Evolutionary conservation across 768 basidiomycete genomes (phyloP).

Genomic region (Paxillus rubicundulus): DNA sequence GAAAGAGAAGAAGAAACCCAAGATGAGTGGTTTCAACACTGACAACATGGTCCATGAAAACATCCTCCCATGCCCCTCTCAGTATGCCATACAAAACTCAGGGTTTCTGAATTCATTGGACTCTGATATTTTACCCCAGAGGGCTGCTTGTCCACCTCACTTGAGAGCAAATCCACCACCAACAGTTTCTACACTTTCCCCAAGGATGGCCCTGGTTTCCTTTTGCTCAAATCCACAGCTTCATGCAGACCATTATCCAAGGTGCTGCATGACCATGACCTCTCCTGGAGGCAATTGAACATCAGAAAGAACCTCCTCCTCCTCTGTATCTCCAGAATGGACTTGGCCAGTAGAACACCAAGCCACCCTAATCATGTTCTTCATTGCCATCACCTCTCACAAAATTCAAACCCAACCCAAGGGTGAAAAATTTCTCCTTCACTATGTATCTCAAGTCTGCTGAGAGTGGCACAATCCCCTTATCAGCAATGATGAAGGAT

Average conservation of each 20-base stretch:
- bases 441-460: background rate
- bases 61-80: background rate
- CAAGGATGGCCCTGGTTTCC: background rate
- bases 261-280: conserved; percentile 12
- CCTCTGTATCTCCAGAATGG: background rate
- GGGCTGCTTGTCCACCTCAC: too few species aligned
- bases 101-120: too few species aligned
- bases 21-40: background rate
- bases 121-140: too few species aligned
- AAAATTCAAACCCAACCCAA: background rate
- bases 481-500: background rate
- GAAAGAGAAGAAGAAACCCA: background rate
- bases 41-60: background rate
- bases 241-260: conserved; percentile 15
- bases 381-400: background rate
- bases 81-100: too few species aligned
- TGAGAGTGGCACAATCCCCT: background rate
- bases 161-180: background rate
- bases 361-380: background rate
- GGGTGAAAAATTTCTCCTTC: background rate
- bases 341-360: background rate
- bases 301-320: conserved; percentile 11
- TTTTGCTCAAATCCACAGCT: conserved; percentile 11
- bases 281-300: conserved; percentile 18
- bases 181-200: conserved; percentile 13